A percentile compares a stretch with the other conserved stretches of the same genome.
Evolutionary conservation across 2,329 filamentous ascomycete genomes (phyloP).

Genomic region (Trichophyton simii): DNA sequence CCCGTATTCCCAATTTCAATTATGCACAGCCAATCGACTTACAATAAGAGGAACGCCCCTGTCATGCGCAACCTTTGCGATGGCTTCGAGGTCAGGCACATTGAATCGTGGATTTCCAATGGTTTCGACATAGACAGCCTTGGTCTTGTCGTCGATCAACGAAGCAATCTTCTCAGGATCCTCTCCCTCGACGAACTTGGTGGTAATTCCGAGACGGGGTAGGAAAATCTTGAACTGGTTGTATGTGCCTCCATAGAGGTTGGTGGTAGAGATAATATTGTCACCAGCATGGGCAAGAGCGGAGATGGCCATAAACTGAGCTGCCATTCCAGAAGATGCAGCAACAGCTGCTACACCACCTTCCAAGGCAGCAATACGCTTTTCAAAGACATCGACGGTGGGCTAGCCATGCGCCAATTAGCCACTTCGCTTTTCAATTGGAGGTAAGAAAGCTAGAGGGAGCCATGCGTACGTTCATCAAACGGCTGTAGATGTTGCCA

Average conservation of each 20-base stretch:
- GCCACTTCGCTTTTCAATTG: not conserved
- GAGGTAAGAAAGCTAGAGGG: not conserved
- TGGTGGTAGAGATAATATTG: constrained; percentile 84
- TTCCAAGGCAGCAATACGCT: constrained; percentile 89
- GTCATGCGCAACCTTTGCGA: constrained; percentile 65
- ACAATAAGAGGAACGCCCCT: constrained; percentile 54
- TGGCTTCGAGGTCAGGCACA: constrained; percentile 77
- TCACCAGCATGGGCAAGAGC: constrained; percentile 78
- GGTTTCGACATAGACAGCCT: constrained; percentile 81
- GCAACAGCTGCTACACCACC: constrained; percentile 80
- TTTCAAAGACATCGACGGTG: constrained; percentile 91
- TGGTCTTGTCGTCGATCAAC: constrained; percentile 83
- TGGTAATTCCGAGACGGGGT: constrained; percentile 71
- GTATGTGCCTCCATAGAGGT: constrained; percentile 90
- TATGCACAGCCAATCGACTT: constrained; percentile 12
- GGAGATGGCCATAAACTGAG: constrained; percentile 80
- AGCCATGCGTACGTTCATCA: constrained; percentile 70
- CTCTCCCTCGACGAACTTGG: constrained; percentile 79
- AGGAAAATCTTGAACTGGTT: constrained; percentile 93
- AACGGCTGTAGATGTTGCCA: constrained; percentile 94
- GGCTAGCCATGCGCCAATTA: constrained; percentile 41
- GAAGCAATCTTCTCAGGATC: constrained; percentile 64
- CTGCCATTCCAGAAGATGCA: constrained; percentile 72
- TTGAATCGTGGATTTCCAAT: constrained; percentile 94
- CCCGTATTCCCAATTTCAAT: not conserved